Base-by-base conservation (phyloP, 192 early-diverging fungal genomes). In the Backusella westeae region DNA sequence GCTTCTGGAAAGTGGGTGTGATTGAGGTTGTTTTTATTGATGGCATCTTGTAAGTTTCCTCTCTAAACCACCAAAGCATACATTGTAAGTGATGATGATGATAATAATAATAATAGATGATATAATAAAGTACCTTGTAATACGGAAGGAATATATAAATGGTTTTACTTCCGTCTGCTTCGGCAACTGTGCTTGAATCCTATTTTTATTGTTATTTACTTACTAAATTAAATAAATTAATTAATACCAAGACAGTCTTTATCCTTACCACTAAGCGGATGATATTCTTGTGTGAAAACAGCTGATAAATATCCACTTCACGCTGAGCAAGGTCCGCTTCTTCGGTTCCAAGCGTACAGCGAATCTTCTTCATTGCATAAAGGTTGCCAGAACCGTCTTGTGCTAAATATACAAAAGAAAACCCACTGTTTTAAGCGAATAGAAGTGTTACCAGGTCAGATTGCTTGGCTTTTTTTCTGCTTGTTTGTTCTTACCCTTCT, bases 101-200 rank as follows among this genome's bases (percentile, higher is more conserved):
- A 56, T 56, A 2, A 21, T 23, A 7, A 23, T 19, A 3, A 12
- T 23, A 63, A 12, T 0, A 53, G 42, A 91, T 90, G 32, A 90
- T 36, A 9, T 17, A 26, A 9, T 17, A 26, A 4, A 26, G 4
- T 76, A 86, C 85, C 74, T 88, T 86, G 75, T 89, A 92, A 52
- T 91, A 87, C 10, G 91, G 93, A 67, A 94, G 83, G 74, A 93
- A 90, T 69, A 94, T 94, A 66, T 90, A 90, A 1, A 91, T 90
- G 5, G 87, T 78, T 74, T 86, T 86, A 44, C 81, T 82, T 5
- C 82, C 81, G 76, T 89, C 85, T 66, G 82, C 78, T 74, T 89
- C 90, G 14, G 82, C 79, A 7, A 85, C 79, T 17, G 85, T 84
- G 39, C 85, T 85, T 42, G 86, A 87, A 76, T 89, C 93, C 78